phyloP scores from a whole-genome alignment of 1,284 basidiomycete species.

The Fomitopsis pinicola region DNA sequence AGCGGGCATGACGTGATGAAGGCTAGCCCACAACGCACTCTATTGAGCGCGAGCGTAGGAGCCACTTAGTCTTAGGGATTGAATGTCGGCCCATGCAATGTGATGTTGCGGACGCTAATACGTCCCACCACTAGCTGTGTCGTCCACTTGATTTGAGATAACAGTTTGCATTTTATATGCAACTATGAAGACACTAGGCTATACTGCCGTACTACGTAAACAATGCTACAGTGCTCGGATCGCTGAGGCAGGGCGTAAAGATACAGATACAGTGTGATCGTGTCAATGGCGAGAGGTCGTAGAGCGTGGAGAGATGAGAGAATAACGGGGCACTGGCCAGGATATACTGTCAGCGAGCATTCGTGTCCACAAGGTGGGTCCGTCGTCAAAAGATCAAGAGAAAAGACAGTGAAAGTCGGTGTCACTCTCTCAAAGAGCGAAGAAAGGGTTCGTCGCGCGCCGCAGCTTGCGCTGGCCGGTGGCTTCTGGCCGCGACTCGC shows the following conservation, averaged over 20 bases:
- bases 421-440: conserved; percentile 15
- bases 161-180: not conserved
- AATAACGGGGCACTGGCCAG: not conserved
- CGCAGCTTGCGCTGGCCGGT: conserved; percentile 4
- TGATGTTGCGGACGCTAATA: no score
- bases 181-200: not conserved
- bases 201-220: not conserved
- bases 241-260: not conserved
- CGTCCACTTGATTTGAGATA: not conserved
- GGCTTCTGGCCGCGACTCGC: conserved; percentile 2
- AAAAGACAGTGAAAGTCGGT: not conserved
- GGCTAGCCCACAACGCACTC: no score
- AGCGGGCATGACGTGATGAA: no score
- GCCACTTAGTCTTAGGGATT: no score
- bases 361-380: not conserved
- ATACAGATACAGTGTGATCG: conserved; percentile 1
- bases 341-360: not conserved
- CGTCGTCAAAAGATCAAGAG: not conserved
- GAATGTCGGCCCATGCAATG: no score
- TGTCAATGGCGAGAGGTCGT: not conserved
- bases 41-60: no score
- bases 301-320: not conserved
- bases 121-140: no score
- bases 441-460: conserved; percentile 20
- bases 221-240: conserved; percentile 1